These are phyloP conservation scores for Epichloe sibirici DNA, from an alignment of 2,329 filamentous ascomycete species.

Conservation along the genomic window DNA sequence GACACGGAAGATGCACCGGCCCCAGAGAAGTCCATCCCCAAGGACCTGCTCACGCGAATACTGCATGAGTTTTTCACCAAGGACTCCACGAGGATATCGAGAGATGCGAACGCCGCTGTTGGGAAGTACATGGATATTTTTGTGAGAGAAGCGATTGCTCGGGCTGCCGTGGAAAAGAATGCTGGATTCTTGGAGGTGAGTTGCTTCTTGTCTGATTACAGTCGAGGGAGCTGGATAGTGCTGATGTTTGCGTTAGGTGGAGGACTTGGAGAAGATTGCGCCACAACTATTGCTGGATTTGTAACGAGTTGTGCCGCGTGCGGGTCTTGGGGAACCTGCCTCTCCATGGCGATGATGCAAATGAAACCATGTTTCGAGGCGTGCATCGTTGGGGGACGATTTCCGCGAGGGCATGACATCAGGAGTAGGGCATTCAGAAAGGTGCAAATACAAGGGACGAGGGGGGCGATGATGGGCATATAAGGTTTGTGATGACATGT, in stretches of 20 bases:
- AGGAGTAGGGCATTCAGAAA: no score
- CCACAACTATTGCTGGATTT: constrained; percentile 75
- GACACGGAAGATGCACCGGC: constrained; percentile 22
- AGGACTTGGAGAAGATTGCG: constrained; percentile 80
- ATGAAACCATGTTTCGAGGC: no score
- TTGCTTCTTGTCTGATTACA: constrained; percentile 2
- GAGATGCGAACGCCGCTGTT: constrained; percentile 64
- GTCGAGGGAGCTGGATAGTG: not conserved
- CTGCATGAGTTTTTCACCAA: constrained; percentile 70
- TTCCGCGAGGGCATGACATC: no score
- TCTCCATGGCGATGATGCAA: no score
- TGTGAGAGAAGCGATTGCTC: constrained; percentile 74
- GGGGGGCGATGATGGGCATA: no score
- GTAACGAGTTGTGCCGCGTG: not conserved
- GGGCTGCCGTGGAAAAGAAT: constrained; percentile 59
- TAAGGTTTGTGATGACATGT: no score
- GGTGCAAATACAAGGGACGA: no score
- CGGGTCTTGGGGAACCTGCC: no score
- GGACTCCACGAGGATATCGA: constrained; percentile 59
- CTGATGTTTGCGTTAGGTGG: constrained; percentile 40
- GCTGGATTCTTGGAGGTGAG: constrained; percentile 64
- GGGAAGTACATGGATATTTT: constrained; percentile 87
- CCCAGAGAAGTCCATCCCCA: constrained; percentile 46
- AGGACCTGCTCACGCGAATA: constrained; percentile 61
- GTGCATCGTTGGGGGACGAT: no score